Evolutionary conservation across 169 alveolate genomes (phyloP).

Genomic region (Cryptosporidium felis): DNA sequence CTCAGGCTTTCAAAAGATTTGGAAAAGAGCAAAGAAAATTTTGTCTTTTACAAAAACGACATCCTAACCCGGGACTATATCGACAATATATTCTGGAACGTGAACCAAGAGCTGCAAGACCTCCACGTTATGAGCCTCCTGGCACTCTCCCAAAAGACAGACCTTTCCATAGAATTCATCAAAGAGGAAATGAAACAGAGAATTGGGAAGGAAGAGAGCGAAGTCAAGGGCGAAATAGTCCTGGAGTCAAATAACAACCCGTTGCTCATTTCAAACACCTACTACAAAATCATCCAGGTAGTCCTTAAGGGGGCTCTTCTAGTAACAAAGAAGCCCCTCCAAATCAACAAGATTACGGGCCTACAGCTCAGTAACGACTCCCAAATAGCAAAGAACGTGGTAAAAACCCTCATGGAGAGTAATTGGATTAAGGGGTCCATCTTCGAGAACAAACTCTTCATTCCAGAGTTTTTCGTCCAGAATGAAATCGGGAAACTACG

Average conservation of each 20-base stretch:
- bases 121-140: background rate
- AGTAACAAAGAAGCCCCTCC: conserved; percentile 7
- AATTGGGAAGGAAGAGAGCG: background rate
- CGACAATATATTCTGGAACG: background rate
- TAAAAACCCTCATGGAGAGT: background rate
- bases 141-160: background rate
- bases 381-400: background rate
- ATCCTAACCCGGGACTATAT: conserved; percentile 13
- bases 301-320: background rate
- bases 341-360: background rate
- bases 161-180: conserved; percentile 24
- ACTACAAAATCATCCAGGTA: background rate
- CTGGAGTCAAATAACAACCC: conserved; percentile 4
- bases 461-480: background rate
- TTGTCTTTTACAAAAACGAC: conserved; percentile 11
- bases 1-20: background rate
- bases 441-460: background rate
- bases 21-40: background rate
- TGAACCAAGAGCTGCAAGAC: conserved; percentile 21
- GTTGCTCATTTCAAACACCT: background rate
- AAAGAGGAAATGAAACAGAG: conserved; percentile 20
- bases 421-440: background rate
- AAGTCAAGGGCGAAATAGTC: background rate
- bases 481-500: background rate
- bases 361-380: background rate